These are phyloP conservation scores for Stephanocyclus meneghinianus DNA, from an alignment of 352 stramenopile species.

Conservation along the genomic window DNA sequence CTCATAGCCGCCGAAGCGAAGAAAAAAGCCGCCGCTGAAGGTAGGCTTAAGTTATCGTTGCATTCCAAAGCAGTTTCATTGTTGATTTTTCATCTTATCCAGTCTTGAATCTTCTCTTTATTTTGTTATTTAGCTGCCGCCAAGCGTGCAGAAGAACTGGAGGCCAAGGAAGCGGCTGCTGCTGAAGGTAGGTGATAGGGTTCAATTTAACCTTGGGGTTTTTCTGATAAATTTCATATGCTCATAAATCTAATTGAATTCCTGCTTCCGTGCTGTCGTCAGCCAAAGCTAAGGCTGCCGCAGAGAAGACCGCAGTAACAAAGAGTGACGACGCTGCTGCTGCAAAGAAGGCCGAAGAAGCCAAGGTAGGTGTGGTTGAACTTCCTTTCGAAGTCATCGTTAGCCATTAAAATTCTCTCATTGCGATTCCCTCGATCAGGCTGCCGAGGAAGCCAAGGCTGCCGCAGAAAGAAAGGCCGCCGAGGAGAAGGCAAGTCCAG, in stretches of 20 bases:
- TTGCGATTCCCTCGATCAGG: slow-evolving; percentile 17
- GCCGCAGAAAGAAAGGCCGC: slow-evolving; percentile 44
- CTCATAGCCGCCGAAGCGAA: slow-evolving; percentile 2
- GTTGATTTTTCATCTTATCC: too few species aligned
- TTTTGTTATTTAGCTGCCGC: slow-evolving; percentile 13
- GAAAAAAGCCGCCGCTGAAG: slow-evolving; percentile 16
- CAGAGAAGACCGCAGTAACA: background rate
- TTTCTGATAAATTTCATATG: background rate
- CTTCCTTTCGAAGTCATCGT: background rate
- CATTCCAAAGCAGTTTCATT: background rate
- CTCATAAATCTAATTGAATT: background rate
- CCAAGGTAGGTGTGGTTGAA: background rate
- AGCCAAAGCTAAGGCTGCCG: slow-evolving; percentile 6
- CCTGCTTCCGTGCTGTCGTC: too few species aligned
- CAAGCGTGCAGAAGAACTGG: background rate
- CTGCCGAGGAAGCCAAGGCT: slow-evolving; percentile 29
- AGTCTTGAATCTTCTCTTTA: too few species aligned
- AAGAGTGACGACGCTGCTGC: slow-evolving; percentile 7
- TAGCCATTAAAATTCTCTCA: slow-evolving; percentile 6
- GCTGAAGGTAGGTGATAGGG: slow-evolving; percentile 9
- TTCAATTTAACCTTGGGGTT: background rate
- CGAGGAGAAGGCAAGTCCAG: slow-evolving; percentile 14
- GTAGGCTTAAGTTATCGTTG: slow-evolving; percentile 9
- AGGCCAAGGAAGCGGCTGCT: slow-evolving; percentile 33
- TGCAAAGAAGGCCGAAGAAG: slow-evolving; percentile 16